Conservation (phyloP, 2,329 filamentous ascomycete genomes). For the Aspergillus sp. region DNA sequence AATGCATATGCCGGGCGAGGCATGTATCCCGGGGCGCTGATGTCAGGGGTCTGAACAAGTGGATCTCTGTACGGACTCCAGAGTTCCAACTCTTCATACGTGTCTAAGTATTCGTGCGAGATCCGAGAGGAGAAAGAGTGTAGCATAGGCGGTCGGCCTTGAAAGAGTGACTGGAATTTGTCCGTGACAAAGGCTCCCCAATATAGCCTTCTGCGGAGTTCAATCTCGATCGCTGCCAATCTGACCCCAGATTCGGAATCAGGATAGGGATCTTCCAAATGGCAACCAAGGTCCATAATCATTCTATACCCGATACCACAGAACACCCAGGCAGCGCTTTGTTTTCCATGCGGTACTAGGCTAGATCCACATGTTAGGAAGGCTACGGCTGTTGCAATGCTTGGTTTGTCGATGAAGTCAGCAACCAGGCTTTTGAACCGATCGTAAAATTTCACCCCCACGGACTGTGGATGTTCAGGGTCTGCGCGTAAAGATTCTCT, state of each 20-base stretch:
- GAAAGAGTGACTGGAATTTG: constrained; percentile 16
- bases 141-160: constrained; percentile 16
- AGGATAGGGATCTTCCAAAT: constrained; percentile 20
- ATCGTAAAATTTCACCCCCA: constrained; percentile 35
- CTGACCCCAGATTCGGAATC: not conserved
- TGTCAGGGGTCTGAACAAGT: not conserved
- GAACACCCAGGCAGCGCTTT: constrained; percentile 37
- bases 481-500: constrained; percentile 29
- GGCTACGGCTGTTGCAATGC: constrained; percentile 35
- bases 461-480: constrained; percentile 31
- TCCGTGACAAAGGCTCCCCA: constrained; percentile 22
- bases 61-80: constrained; percentile 18
- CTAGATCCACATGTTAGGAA: constrained; percentile 34
- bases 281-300: constrained; percentile 41
- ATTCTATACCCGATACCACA: constrained; percentile 42
- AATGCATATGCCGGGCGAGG: not conserved
- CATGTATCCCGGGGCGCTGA: not conserved
- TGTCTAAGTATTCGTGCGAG: constrained; percentile 17
- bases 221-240: constrained; percentile 9
- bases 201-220: constrained; percentile 21
- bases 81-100: constrained; percentile 20
- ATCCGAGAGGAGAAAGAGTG: constrained; percentile 4
- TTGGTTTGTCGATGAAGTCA: constrained; percentile 36
- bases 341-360: constrained; percentile 34
- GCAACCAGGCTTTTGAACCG: constrained; percentile 34